phyloP scores from a whole-genome alignment of 352 stramenopile genomes.

The Phytophthora pini region DNA sequence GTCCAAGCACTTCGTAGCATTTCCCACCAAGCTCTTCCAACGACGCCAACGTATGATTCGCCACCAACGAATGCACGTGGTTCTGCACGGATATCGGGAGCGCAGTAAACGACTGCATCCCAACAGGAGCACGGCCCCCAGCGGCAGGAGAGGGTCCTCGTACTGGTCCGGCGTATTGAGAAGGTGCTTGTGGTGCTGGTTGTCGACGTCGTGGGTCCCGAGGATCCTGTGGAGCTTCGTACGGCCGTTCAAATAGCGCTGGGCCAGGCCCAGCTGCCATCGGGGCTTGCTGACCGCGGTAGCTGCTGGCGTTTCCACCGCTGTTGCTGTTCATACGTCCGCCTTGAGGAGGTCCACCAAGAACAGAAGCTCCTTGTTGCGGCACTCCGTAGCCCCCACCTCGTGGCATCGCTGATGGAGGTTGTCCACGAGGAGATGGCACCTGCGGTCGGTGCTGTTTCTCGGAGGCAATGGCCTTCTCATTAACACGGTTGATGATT shows the following conservation, averaged over 20 bases:
- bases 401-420: conserved; percentile 12
- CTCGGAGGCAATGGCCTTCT: conserved; percentile 56
- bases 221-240: conserved; percentile 32
- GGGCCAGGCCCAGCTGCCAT: conserved; percentile 24
- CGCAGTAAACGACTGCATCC: conserved; percentile 37
- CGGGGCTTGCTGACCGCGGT: conserved; percentile 26
- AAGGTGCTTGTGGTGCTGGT: conserved; percentile 21
- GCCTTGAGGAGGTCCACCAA: conserved; percentile 39
- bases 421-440: conserved; percentile 31
- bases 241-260: conserved; percentile 43
- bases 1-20: conserved; percentile 81
- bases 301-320: conserved; percentile 20
- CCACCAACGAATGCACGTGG: conserved; percentile 68
- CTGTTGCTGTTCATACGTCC: conserved; percentile 32
- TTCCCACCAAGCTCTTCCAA: conserved; percentile 82
- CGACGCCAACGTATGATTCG: conserved; percentile 57
- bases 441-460: conserved; percentile 40
- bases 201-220: conserved; percentile 36
- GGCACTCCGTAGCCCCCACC: conserved; percentile 21
- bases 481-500: conserved; percentile 86
- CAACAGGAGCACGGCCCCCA: conserved; percentile 29
- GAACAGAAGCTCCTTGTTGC: conserved; percentile 31
- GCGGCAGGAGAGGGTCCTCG: conserved; percentile 11
- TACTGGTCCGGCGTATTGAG: conserved; percentile 25
- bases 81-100: conserved; percentile 74